A percentile compares a stretch with the other conserved stretches of the same genome.
Evolutionary conservation across 352 stramenopile genomes (phyloP).

Genomic region (Globisporangium canariense): DNA sequence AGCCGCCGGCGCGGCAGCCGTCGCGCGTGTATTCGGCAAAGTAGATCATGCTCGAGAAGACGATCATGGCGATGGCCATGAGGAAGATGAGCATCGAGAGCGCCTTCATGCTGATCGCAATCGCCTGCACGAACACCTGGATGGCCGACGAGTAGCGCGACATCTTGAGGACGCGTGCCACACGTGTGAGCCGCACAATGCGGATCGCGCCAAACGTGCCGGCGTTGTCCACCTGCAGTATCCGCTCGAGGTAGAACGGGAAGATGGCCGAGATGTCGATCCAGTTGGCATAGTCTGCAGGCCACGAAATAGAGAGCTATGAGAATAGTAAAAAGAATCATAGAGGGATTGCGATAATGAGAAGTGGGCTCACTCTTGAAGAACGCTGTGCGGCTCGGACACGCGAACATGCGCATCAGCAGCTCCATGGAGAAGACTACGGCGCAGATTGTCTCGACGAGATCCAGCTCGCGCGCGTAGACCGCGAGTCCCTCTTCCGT

Average conservation of each 20-base stretch:
- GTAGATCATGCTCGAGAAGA: constrained; percentile 84
- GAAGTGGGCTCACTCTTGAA: constrained; percentile 31
- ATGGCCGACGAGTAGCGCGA: constrained; percentile 85
- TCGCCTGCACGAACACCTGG: constrained; percentile 76
- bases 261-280: constrained; percentile 82
- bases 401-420: constrained; percentile 38
- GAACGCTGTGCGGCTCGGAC: constrained; percentile 48
- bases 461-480: constrained; percentile 30
- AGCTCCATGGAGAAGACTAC: constrained; percentile 66
- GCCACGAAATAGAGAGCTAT: background rate
- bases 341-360: background rate
- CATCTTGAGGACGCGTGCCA: constrained; percentile 85
- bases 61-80: constrained; percentile 80
- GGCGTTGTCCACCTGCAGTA: constrained; percentile 65
- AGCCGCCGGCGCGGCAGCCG: constrained; percentile 53
- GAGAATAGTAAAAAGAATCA: background rate
- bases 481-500: constrained; percentile 45
- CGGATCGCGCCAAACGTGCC: constrained; percentile 69
- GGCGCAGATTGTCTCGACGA: constrained; percentile 49
- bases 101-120: constrained; percentile 69
- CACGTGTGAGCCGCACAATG: constrained; percentile 79
- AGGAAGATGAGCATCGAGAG: constrained; percentile 87
- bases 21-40: constrained; percentile 74
- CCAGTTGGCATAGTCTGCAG: constrained; percentile 68
- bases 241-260: constrained; percentile 78